Base-by-base conservation (phyloP, 768 basidiomycete species). In the Scleroderma bovista region DNA sequence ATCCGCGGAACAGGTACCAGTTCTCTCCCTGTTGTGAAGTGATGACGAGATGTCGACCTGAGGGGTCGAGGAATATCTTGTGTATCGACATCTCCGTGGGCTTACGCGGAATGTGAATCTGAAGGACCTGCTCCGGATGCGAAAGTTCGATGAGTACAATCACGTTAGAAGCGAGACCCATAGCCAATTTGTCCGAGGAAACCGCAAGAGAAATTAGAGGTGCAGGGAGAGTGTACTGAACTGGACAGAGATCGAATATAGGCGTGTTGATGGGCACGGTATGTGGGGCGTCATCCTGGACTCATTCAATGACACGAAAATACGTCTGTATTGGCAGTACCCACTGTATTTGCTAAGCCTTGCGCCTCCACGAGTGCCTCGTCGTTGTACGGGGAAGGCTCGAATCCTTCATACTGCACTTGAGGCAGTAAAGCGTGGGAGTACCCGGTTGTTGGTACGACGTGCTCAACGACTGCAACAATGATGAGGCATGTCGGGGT, bases 11-110 rank as follows among this genome's bases (percentile, higher is more conserved):
- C 3, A 93, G 71, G 63, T 98, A 97, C 84, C 89, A 97, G 53
- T 91, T 94, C 63, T 99, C 94, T 45, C 93, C 93, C 59, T 91
- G 83, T 12, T 72, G 73, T 9, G 93, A 93, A 0, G 91, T 89
- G 47, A 95, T 76, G 37, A 98, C 69, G 44, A 95, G 79, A 70
- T 98, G 96, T 31, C 88, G 77, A 4, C 94, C 94, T 0, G 93
- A 88, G 13, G 94, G 94, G 66, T 98, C 94, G 63, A 89, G 80
- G 69, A 93, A 97, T 46, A 97, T 69, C 61, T 86, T 86, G 72
- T 86, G 71, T 42, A 97, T 81, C 8, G 77, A 73, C 73, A 90
- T 79, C 52, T 92, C 88, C n/a, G 75, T 70, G 1, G 80, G 75
- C 64, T 88, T 90, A 51, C 83, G 77, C 17, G 83, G 82, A 51